Percentiles rank a stretch among this genome's conserved stretches.
These are phyloP conservation scores for Hawksworthiomyces lignivorus DNA, from an alignment of 2,329 filamentous ascomycete species.

Conservation along the genomic window DNA sequence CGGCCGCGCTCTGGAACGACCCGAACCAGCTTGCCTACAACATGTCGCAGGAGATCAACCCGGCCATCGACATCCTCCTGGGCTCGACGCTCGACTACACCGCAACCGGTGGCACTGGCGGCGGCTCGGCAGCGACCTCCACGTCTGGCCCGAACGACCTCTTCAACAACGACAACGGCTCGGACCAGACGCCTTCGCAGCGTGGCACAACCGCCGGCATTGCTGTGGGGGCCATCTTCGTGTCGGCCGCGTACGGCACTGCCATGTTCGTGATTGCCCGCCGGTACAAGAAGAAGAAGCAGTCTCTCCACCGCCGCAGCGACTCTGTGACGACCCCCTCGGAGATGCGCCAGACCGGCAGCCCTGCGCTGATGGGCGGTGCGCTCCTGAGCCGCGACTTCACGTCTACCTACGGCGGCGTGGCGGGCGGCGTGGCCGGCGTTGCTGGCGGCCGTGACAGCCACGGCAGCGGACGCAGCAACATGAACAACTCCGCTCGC, in stretches of 20 bases:
- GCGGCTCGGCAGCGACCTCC: constrained; percentile 26
- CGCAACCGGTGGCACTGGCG: constrained; percentile 28
- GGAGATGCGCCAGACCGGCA: constrained; percentile 50
- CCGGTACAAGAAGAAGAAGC: constrained; percentile 80
- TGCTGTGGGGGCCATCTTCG: constrained; percentile 66
- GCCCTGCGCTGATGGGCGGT: constrained; percentile 63
- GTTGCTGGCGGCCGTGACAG: constrained; percentile 48
- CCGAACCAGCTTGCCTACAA: constrained; percentile 56
- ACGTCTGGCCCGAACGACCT: constrained; percentile 24
- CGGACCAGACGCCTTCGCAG: constrained; percentile 49
- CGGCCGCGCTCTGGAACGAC: constrained; percentile 69
- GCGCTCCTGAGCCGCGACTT: constrained; percentile 52
- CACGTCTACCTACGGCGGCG: constrained; percentile 43
- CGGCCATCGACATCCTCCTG: constrained; percentile 61
- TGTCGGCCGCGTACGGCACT: constrained; percentile 80
- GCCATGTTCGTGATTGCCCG: constrained; percentile 92
- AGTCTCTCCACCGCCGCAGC: constrained; percentile 67
- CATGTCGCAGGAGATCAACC: constrained; percentile 75
- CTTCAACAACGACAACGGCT: constrained; percentile 26
- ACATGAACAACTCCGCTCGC: constrained; percentile 45
- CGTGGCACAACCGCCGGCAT: constrained; percentile 60
- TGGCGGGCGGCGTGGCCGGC: constrained; percentile 35
- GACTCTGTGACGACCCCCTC: constrained; percentile 60
- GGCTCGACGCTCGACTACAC: constrained; percentile 35
- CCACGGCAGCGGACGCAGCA: constrained; percentile 43